Conservation (phyloP, 2,329 filamentous ascomycete species). For the Neonectria hederae region DNA sequence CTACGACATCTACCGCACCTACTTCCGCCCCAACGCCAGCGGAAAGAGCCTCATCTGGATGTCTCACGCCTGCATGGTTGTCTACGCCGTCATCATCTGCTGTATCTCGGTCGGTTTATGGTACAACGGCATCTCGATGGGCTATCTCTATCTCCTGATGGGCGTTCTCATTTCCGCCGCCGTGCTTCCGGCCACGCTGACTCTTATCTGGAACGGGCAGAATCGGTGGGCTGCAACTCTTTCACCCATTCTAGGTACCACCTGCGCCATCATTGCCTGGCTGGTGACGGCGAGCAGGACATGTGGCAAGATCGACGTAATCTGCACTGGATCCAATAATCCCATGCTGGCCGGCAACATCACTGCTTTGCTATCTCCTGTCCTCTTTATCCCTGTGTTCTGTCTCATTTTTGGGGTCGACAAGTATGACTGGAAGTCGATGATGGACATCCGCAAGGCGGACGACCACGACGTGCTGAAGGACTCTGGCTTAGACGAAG, state of each 20-base stretch:
- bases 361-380: slow-evolving; percentile 78
- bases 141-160: slow-evolving; percentile 89
- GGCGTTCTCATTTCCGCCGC: slow-evolving; percentile 87
- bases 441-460: slow-evolving; percentile 79
- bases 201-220: slow-evolving; percentile 82
- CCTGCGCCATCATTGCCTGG: slow-evolving; percentile 76
- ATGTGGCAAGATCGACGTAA: slow-evolving; percentile 74
- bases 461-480: slow-evolving; percentile 79
- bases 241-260: slow-evolving; percentile 72
- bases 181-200: slow-evolving; percentile 82
- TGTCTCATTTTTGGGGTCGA: slow-evolving; percentile 67
- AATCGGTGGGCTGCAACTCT: slow-evolving; percentile 75
- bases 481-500: slow-evolving; percentile 61
- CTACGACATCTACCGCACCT: slow-evolving; percentile 89
- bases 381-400: slow-evolving; percentile 77
- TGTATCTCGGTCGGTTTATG: slow-evolving; percentile 78
- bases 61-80: slow-evolving; percentile 75
- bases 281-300: slow-evolving; percentile 76
- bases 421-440: slow-evolving; percentile 86
- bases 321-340: slow-evolving; percentile 80
- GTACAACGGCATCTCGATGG: slow-evolving; percentile 83
- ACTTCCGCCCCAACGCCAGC: slow-evolving; percentile 79
- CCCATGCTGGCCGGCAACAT: slow-evolving; percentile 91
- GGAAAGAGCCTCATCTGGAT: slow-evolving; percentile 82
- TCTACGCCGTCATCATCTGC: slow-evolving; percentile 79